Conservation (phyloP, 148 eudicot genomes). For the Limonium bicolor region DNA sequence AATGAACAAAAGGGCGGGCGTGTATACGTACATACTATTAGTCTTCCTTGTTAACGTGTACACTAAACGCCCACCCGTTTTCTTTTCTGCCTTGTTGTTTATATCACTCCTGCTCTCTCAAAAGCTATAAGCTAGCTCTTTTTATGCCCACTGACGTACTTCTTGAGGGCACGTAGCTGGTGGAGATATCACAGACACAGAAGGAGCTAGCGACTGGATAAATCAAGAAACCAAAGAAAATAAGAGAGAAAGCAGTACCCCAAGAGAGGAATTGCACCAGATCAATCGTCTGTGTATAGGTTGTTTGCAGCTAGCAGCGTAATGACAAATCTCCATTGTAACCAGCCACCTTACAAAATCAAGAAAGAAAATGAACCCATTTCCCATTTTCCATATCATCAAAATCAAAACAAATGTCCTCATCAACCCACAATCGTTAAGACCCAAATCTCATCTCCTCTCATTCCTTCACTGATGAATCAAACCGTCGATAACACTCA, state of each 20-base stretch:
- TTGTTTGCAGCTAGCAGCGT: too few relatives aligned
- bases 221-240: background rate
- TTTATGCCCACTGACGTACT: too few relatives aligned
- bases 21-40: too few relatives aligned
- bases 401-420: too few relatives aligned
- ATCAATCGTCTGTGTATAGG: background rate
- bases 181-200: too few relatives aligned
- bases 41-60: slow-evolving; percentile 44
- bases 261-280: too few relatives aligned
- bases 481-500: too few relatives aligned
- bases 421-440: background rate
- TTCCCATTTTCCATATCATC: background rate
- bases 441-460: background rate
- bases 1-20: background rate
- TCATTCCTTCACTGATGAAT: too few relatives aligned
- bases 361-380: background rate
- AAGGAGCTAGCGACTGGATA: too few relatives aligned
- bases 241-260: background rate
- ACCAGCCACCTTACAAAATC: background rate
- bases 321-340: too few relatives aligned
- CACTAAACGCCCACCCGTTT: slow-evolving; percentile 18
- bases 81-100: background rate
- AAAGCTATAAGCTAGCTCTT: too few relatives aligned
- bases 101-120: slow-evolving; percentile 8
- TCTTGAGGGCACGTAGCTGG: too few relatives aligned